phyloP scores from a whole-genome alignment of 1,284 basidiomycete genomes.

The Exsudoporus floridanus region DNA sequence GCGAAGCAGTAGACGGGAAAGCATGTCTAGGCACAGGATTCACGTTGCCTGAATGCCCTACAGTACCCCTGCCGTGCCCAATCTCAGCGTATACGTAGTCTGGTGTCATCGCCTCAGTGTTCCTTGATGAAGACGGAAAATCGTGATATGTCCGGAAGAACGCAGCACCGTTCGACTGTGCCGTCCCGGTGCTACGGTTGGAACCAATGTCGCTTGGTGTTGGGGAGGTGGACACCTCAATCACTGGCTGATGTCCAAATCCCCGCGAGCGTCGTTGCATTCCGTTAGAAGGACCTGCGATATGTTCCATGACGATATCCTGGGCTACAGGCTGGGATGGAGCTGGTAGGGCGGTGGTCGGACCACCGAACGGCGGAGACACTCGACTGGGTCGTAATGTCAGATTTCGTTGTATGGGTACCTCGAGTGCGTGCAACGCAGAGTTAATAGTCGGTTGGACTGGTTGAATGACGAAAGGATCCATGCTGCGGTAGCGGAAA shows the following conservation, averaged over 20 bases:
- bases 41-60: slow-evolving; percentile 21
- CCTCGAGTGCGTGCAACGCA: slow-evolving; percentile 23
- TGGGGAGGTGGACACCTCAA: slow-evolving; percentile 60
- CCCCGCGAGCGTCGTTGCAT: slow-evolving; percentile 38
- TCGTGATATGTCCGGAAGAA: slow-evolving; percentile 66
- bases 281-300: slow-evolving; percentile 18
- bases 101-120: slow-evolving; percentile 63
- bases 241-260: slow-evolving; percentile 59
- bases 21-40: slow-evolving; percentile 21
- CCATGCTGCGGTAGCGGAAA: slow-evolving; percentile 27
- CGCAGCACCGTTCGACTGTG: slow-evolving; percentile 52
- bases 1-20: slow-evolving; percentile 21
- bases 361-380: slow-evolving; percentile 6
- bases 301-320: slow-evolving; percentile 20
- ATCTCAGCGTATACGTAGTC: slow-evolving; percentile 75
- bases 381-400: slow-evolving; percentile 28
- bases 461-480: slow-evolving; percentile 23
- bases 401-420: slow-evolving; percentile 34
- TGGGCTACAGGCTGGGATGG: slow-evolving; percentile 9
- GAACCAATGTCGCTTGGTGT: slow-evolving; percentile 57
- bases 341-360: slow-evolving; percentile 3
- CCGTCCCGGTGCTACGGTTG: slow-evolving; percentile 52
- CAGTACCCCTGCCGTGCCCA: slow-evolving; percentile 65
- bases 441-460: slow-evolving; percentile 31
- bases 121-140: slow-evolving; percentile 39